Conservation (phyloP, 495 filamentous ascomycete species). For the Neurospora pannonica region DNA sequence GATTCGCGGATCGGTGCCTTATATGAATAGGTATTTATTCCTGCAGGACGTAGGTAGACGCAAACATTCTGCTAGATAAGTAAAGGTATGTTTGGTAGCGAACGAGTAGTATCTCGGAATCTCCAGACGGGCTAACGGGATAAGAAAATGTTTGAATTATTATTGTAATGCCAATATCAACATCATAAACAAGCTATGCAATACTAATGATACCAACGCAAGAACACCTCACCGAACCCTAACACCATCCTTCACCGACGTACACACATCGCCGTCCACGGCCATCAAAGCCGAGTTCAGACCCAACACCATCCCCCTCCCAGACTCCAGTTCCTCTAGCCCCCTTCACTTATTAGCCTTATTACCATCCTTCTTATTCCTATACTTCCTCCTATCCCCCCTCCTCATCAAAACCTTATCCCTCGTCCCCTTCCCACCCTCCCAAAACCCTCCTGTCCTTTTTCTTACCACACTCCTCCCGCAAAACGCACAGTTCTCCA, state of each 20-base stretch:
- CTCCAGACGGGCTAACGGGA: background rate
- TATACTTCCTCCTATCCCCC: slow-evolving; percentile 67
- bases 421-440: slow-evolving; percentile 81
- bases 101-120: background rate
- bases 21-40: too few relatives aligned
- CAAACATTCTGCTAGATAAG: too few relatives aligned
- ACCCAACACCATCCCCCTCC: slow-evolving; percentile 8
- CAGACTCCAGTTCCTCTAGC: slow-evolving; percentile 6
- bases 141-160: too few relatives aligned
- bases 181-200: background rate
- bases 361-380: slow-evolving; percentile 10
- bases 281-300: background rate
- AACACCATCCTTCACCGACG: background rate
- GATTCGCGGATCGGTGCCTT: too few relatives aligned
- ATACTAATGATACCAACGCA: background rate
- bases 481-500: slow-evolving; percentile 73
- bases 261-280: background rate
- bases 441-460: slow-evolving; percentile 72
- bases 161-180: background rate
- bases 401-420: slow-evolving; percentile 60
- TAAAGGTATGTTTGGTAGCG: background rate
- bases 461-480: slow-evolving; percentile 58
- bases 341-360: slow-evolving; percentile 18
- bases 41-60: too few relatives aligned
- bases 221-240: background rate